Evolutionary conservation across 1,284 basidiomycete genomes (phyloP), one percentile per base, ranked within the genome.

Genomic region (Neonothopanus nambi): DNA sequence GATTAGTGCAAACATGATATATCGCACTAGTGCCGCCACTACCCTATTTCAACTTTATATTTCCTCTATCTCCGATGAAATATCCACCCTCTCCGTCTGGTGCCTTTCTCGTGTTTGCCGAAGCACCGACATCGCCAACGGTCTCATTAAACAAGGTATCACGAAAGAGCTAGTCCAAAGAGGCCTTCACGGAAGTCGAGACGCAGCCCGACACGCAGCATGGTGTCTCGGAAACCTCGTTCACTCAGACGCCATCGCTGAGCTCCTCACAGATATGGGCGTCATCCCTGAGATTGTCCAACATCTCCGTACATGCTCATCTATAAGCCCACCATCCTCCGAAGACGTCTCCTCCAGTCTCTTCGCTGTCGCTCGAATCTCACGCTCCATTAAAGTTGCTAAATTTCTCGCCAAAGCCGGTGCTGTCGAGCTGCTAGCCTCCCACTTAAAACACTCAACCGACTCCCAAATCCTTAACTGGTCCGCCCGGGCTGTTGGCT

Each of bases 221-320:
- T 65, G 62, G 62, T 64, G 63, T 49, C 35, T 65, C 3, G 64
- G 64, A 26, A 48, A 37, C 11, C 46, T 65, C 15, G 40, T 61
- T n/a, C 61, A 56, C 18, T 52, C 58, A 2, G 64, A 65, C 51
- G 48, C 48, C 30, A 58, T 65, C n/a, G 64, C 64, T 5, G 63
- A 65, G 5, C 44, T 51, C 13, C 42, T 65, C 3, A 51, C 58
- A 3, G 60, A 60, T 2, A 47, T 56, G 26, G 58, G 56, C 11
- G 41, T 60, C 13, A 58, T 60, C 7, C 23, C 48, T 2, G 59
- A 56, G 9, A 17, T 61, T 13, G 59, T 56, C 5, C 59, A 61
- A 21, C 59, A 64, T 49, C 50, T 65, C 40, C 52, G 57, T 20
- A 47, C 50, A 23, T 57, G 49, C 48, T 44, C 52, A 17, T 48